Evolutionary conservation across 75 land plant species (phyloP).

Genomic region (Chamaecyparis obtusa): DNA sequence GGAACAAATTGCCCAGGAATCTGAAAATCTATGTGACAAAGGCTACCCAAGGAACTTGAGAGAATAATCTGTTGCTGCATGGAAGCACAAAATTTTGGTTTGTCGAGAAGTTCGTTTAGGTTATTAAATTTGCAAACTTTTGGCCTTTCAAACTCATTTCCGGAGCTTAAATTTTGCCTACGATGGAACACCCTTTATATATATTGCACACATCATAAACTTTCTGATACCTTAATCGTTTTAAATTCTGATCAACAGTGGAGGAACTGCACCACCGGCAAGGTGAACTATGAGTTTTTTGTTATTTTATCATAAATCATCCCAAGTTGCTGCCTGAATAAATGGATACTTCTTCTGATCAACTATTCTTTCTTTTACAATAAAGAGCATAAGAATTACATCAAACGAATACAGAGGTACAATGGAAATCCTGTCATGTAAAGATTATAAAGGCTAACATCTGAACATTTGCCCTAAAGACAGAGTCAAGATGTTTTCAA

Average conservation of each 20-base stretch:
- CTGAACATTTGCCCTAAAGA: not conserved
- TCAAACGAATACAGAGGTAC: not conserved
- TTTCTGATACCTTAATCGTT: not conserved
- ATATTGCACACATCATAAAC: not conserved
- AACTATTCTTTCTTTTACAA: not conserved
- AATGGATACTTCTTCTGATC: not conserved
- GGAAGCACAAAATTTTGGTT: too few relatives aligned
- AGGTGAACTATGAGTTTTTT: not conserved
- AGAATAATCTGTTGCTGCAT: too few relatives aligned
- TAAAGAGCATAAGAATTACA: not conserved
- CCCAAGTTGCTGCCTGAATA: not conserved
- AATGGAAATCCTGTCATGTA: not conserved
- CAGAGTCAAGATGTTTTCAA: not conserved
- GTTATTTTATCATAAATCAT: not conserved
- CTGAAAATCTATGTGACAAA: too few relatives aligned
- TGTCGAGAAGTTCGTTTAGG: too few relatives aligned
- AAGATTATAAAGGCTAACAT: not conserved
- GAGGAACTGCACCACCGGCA: not conserved
- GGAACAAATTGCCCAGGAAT: too few relatives aligned
- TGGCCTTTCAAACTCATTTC: not conserved
- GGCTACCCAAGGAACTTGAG: too few relatives aligned
- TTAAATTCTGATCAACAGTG: not conserved
- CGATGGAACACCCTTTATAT: not conserved
- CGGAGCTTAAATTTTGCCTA: not conserved
- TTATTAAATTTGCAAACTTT: not conserved